Percentiles rank a stretch among this genome's conserved stretches.
These are phyloP conservation scores for Irpex rosettiformis DNA, from an alignment of 1,284 basidiomycete genomes.

Conservation along the genomic window DNA sequence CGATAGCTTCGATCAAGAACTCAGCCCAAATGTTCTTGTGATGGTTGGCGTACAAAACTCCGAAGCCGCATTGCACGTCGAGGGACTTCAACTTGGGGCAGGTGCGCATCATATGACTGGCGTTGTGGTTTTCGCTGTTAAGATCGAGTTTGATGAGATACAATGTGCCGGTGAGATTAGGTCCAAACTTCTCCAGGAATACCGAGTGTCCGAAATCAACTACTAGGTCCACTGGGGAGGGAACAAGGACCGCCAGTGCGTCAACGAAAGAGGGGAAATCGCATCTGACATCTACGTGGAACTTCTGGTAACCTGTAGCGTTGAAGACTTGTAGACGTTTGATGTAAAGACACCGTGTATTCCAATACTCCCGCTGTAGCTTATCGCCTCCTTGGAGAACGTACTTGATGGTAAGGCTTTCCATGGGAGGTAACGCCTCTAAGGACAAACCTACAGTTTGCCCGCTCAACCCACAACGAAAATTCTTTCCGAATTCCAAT, in stretches of 20 bases:
- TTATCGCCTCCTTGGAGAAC: background rate
- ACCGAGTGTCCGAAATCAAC: background rate
- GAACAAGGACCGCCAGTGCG: background rate
- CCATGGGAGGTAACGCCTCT: background rate
- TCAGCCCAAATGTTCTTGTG: background rate
- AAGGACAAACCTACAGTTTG: background rate
- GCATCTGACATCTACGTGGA: background rate
- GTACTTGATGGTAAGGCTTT: background rate
- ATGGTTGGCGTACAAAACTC: background rate
- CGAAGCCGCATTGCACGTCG: background rate
- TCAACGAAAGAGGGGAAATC: background rate
- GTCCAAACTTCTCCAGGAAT: background rate
- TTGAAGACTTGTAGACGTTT: background rate
- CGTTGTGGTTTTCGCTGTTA: background rate
- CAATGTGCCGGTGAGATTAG: background rate
- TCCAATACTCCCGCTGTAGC: background rate
- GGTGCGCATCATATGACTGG: background rate
- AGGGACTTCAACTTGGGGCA: background rate
- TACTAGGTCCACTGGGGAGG: background rate
- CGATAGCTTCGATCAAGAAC: background rate
- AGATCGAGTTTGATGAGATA: background rate
- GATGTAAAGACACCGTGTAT: background rate
- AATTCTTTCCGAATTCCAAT: background rate
- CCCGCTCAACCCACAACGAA: background rate
- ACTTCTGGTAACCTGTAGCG: background rate